Evolutionary conservation across 2,329 filamentous ascomycete genomes (phyloP), one percentile per base, ranked within the genome.

Genomic region (Penicillium brevicompactum): DNA sequence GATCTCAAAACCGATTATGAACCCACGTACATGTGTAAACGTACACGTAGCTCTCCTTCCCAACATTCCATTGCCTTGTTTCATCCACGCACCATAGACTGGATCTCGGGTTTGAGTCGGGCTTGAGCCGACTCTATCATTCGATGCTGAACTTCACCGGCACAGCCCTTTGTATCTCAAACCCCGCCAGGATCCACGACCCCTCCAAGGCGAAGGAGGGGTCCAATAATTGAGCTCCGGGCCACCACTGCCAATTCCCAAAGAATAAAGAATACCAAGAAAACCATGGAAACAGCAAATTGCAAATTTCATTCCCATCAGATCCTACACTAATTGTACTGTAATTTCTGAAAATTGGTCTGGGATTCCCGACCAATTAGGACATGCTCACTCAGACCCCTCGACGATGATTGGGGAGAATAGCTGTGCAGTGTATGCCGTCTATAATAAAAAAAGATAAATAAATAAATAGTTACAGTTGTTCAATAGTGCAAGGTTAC

Each of bases 181-280:
- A 18, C 49, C 50, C 53, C 56, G 43, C 46, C 45, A 31, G 45
- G 55, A 51, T 59, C 55, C 48, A 57, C 22, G 21, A 34, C n/a
- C 44, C n/a, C 21, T 37, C 30, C 14, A 31, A 32, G 31, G 46
- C 13, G n/a, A n/a, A 6, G 16, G 27, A 32, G 34, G 10, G n/a
- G 34, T 56, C 49, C 46, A 43, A 56, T 56, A 44, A 53, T 24
- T 34, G 43, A 50, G 24, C 18, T 21, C n/a, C 4, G 14, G 9
- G n/a, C 43, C 16, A 34, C 24, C 8, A 27, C 24, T 51, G 42
- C 37, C 18, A 18, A 48, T 22, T 11, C 38, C 24, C 10, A 37
- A 48, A 18, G 18, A 18, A 18, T n/a, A 46, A 46, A 56, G 22
- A 49, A 46, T 54, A 40, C 46, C 45, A 38, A 24, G n/a, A 24